phyloP scores from a whole-genome alignment of 163 green algal species.

The Coccomyxa subellipsoidea region DNA sequence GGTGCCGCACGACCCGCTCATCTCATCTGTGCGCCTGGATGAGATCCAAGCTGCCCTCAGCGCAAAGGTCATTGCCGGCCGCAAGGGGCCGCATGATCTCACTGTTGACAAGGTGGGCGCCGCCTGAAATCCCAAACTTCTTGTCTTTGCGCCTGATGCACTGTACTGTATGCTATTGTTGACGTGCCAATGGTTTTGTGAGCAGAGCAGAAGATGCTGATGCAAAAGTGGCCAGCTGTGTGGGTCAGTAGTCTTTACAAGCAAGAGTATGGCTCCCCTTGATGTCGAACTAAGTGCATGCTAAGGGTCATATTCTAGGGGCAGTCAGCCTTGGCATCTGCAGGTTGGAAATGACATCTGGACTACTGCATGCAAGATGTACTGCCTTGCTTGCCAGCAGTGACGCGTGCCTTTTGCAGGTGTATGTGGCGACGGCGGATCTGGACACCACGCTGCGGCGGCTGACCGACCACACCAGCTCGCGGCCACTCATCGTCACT shows the following conservation, averaged over 20 bases:
- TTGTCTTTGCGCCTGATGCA: no score
- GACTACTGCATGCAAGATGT: no score
- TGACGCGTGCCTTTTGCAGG: constrained; percentile 12
- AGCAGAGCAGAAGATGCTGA: no score
- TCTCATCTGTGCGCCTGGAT: constrained; percentile 58
- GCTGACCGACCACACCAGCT: not conserved
- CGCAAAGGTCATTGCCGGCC: constrained; percentile 43
- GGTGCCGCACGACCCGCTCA: constrained; percentile 51
- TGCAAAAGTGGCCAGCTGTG: no score
- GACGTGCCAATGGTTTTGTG: no score
- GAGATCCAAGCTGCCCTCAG: constrained; percentile 53
- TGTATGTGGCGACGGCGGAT: constrained; percentile 4
- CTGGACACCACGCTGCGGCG: constrained; percentile 18
- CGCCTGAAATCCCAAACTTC: not conserved
- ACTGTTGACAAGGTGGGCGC: constrained; percentile 40
- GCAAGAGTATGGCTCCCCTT: no score
- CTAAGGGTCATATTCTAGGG: no score
- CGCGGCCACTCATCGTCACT: not conserved
- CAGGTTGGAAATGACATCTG: no score
- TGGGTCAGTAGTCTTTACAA: no score
- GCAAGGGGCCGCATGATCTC: constrained; percentile 25
- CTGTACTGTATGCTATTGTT: no score
- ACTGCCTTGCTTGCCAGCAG: not conserved
- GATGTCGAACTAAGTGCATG: no score
- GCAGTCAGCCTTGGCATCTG: no score